These are phyloP conservation scores for Pseudocercospora eumusae DNA, from an alignment of 2,329 filamentous ascomycete genomes.

Conservation along the genomic window DNA sequence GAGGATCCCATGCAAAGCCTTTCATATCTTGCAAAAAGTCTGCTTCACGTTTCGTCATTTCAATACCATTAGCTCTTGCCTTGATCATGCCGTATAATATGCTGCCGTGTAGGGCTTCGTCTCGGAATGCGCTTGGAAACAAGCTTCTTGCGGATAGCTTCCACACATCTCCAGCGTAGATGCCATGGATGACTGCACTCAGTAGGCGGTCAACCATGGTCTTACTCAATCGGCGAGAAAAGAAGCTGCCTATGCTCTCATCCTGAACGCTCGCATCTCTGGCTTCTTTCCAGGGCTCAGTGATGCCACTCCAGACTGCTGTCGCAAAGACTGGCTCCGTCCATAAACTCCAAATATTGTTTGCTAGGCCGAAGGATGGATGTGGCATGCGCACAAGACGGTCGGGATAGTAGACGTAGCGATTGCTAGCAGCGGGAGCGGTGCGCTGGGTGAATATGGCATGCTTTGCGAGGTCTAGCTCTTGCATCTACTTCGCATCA, in stretches of 20 bases:
- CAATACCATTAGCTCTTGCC: constrained; percentile 36
- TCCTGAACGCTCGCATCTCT: constrained; percentile 53
- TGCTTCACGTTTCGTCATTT: constrained; percentile 41
- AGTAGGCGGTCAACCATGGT: constrained; percentile 68
- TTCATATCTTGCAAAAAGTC: constrained; percentile 38
- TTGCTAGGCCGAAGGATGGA: constrained; percentile 40
- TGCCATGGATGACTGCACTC: constrained; percentile 78
- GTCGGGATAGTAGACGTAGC: constrained; percentile 88
- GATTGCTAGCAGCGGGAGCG: constrained; percentile 59
- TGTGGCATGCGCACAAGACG: constrained; percentile 67
- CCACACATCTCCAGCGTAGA: constrained; percentile 87
- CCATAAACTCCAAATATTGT: constrained; percentile 33
- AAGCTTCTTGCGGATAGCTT: constrained; percentile 72
- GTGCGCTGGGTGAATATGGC: constrained; percentile 56
- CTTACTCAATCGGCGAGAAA: constrained; percentile 57
- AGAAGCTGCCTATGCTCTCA: constrained; percentile 70
- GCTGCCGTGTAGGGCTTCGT: constrained; percentile 50
- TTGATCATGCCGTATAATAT: constrained; percentile 40
- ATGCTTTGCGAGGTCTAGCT: constrained; percentile 59
- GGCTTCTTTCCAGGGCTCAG: constrained; percentile 37
- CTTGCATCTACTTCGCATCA: constrained; percentile 53
- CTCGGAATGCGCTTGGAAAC: constrained; percentile 53
- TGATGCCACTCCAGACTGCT: constrained; percentile 41
- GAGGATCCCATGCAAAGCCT: constrained; percentile 39
- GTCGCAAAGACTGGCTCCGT: constrained; percentile 60